A percentile compares a stretch with the other conserved stretches of the same genome.
These are phyloP conservation scores for Flaveria sonorensis DNA, from an alignment of 129 eudicot genomes.

Conservation along the genomic window DNA sequence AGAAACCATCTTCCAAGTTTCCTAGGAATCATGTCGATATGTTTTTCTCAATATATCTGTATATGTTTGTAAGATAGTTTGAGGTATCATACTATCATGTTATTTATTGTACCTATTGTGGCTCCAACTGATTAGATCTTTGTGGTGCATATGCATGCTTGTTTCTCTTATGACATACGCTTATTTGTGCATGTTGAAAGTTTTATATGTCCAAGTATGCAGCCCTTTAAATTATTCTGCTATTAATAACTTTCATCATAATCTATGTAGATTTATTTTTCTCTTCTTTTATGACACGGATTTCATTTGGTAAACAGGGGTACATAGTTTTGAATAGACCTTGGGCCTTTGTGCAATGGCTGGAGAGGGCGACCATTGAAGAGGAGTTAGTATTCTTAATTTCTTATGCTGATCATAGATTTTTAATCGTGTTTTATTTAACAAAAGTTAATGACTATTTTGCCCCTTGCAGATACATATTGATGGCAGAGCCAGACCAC, in stretches of 20 bases:
- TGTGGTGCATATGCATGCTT: conserved; percentile 3
- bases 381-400: conserved; percentile 55
- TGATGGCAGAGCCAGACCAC: conserved; percentile 85
- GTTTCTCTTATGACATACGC: not conserved
- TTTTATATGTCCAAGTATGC: not conserved
- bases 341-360: conserved; percentile 87
- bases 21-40: conserved; percentile 1
- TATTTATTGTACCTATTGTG: not conserved
- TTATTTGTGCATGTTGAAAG: not conserved
- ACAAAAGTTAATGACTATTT: conserved; percentile 23
- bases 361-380: conserved; percentile 60
- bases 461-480: conserved; percentile 50
- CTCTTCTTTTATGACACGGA: conserved; percentile 17
- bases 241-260: conserved; percentile 4
- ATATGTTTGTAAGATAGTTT: conserved; percentile 1
- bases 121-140: not conserved
- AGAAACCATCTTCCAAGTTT: not conserved
- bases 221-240: not conserved
- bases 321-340: conserved; percentile 75
- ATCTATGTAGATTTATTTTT: not conserved
- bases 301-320: conserved; percentile 51
- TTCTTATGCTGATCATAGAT: not conserved
- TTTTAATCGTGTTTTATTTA: not conserved
- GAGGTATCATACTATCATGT: not conserved
- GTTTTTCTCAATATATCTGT: not conserved